Evolutionary conservation across 2,329 filamentous ascomycete genomes (phyloP).

Genomic region (Ustulina deusta): DNA sequence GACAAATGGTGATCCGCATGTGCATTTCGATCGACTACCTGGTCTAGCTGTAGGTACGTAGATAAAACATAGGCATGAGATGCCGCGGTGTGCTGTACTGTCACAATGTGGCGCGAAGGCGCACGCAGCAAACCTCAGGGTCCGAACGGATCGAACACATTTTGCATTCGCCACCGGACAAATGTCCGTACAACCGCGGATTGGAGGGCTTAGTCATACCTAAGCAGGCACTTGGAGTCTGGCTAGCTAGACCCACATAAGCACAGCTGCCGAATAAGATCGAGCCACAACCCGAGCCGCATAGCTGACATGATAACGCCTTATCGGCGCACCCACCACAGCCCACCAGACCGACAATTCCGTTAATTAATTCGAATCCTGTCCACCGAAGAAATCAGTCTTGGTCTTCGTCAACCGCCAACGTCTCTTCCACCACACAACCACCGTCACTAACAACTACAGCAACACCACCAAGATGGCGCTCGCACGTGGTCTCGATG

Average conservation of each 20-base stretch:
- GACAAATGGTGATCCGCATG: conserved; percentile 49
- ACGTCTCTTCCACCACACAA: conserved; percentile 27
- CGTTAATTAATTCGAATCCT: conserved; percentile 33
- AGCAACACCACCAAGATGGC: conserved; percentile 41
- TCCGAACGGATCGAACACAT: background rate
- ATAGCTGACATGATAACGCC: conserved; percentile 21
- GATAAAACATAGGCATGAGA: conserved; percentile 10
- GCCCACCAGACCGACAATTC: conserved; percentile 27
- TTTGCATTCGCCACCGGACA: conserved; percentile 8
- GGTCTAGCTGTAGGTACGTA: conserved; percentile 2
- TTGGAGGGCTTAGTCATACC: conserved; percentile 10
- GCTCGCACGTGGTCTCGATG: conserved; percentile 42
- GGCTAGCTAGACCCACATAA: conserved; percentile 2
- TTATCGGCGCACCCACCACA: conserved; percentile 34
- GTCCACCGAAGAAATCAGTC: no score
- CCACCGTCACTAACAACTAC: conserved; percentile 40
- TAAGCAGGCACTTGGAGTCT: no score
- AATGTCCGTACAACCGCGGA: conserved; percentile 24
- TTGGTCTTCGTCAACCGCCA: no score
- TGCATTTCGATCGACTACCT: conserved; percentile 41
- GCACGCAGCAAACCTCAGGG: background rate
- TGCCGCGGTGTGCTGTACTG: background rate
- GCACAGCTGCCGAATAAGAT: background rate
- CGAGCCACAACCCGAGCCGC: conserved; percentile 33
- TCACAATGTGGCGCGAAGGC: conserved; percentile 1